These are phyloP conservation scores for Erodium texanum DNA, from an alignment of 441 rosid species.

Conservation along the genomic window DNA sequence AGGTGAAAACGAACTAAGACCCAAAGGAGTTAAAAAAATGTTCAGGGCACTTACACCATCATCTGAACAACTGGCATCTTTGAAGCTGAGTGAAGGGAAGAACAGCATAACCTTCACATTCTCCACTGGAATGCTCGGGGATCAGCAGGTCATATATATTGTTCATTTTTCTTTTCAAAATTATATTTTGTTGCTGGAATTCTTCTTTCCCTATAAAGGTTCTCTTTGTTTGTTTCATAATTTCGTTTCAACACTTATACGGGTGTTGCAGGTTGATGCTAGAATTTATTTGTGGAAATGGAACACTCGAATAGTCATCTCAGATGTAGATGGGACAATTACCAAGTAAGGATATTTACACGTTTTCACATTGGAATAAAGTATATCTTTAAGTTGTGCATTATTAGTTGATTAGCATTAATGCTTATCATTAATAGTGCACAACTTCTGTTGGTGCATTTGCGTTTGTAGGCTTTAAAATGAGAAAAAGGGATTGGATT, in stretches of 20 bases:
- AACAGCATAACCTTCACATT: constrained; percentile 72
- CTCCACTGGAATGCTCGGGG: constrained; percentile 84
- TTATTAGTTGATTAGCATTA: constrained; percentile 6
- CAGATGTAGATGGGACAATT: constrained; percentile 98
- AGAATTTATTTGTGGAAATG: constrained; percentile 93
- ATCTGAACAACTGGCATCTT: constrained; percentile 75
- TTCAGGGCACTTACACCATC: constrained; percentile 58
- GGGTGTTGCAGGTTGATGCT: constrained; percentile 66
- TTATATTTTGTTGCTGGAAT: background rate
- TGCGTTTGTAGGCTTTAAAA: background rate
- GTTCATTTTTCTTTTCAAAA: constrained; percentile 9
- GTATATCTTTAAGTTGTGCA: background rate
- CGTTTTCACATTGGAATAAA: constrained; percentile 11
- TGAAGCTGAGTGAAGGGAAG: constrained; percentile 74
- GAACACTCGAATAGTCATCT: constrained; percentile 78
- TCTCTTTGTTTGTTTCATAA: constrained; percentile 13
- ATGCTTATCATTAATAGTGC: constrained; percentile 5
- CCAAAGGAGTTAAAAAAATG: constrained; percentile 44
- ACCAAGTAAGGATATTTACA: constrained; percentile 50
- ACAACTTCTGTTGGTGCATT: constrained; percentile 3
- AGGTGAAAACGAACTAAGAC: constrained; percentile 25
- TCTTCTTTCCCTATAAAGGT: constrained; percentile 1
- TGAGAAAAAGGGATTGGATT: constrained; percentile 5
- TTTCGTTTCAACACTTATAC: constrained; percentile 7
- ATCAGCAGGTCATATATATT: constrained; percentile 56